Base-by-base conservation (phyloP, 192 early-diverging fungal species). In the Radiomyces spectabilis region DNA sequence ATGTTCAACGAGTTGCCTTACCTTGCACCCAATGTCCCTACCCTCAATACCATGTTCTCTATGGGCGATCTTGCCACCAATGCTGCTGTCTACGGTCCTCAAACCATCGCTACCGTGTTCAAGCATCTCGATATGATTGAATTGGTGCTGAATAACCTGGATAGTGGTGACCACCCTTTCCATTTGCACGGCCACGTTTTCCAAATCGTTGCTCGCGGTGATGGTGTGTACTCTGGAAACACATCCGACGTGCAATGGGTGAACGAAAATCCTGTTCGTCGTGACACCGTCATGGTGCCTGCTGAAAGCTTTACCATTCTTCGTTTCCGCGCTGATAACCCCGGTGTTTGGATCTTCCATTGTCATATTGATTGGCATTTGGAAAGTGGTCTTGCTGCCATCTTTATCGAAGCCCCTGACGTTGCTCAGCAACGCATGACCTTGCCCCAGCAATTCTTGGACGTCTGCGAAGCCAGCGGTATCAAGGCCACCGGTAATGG, bases 111-210 rank as follows among this genome's bases (percentile, higher is more conserved):
- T 3, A 66, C 72, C 41, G 67, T 89, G 16, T 41, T 87, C n/a
- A 60, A 79, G 18, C 77, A 91, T 51, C 49, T 83, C 66, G 54
- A 85, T 12, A 74, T 78, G 31, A 55, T 87, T 29, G 78, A 93
- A 68, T 65, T 92, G 37, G 71, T 85, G 15, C 70, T 93, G 52
- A 80, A 76, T 62, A 95, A 95, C 70, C 59, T 65, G 27, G 89
- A 93, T 53, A 62, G 72, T 15, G 88, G 84, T 53, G 69, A 57
- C 47, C 92, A 95, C 58, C 66, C 66, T 51, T 68, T 93, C 77
- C 92, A 94, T 69, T 66, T 92, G 18, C 92, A 94, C 62, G 89
- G 89, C 3, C 86, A 91, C 64, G 66, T 68, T 9, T 92, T 92
- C 79, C 86, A 91, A 69, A 71, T 94, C 40, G 77, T 86, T 33